Percentiles rank a stretch among this genome's conserved stretches.
Conservation (phyloP, 2,329 filamentous ascomycete genomes). For the Emergomyces orientalis region DNA sequence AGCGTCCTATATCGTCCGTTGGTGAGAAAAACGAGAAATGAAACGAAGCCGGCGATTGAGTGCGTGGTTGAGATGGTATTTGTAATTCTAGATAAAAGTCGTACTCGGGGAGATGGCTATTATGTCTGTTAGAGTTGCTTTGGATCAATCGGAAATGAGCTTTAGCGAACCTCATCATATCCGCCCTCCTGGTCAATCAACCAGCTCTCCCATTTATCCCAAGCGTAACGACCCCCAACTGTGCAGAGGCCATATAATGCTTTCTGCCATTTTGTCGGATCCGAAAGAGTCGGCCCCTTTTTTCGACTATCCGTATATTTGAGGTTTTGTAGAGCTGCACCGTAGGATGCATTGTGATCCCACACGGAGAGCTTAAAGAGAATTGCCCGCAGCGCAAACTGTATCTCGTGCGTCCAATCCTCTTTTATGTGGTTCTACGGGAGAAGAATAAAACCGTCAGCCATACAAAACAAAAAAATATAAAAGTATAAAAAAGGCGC, state of each 20-base stretch:
- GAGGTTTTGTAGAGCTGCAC: conserved; percentile 83
- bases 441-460: conserved; percentile 8
- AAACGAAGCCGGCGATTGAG: conserved; percentile 69
- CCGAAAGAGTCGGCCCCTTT: conserved; percentile 50
- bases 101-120: conserved; percentile 42
- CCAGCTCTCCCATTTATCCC: conserved; percentile 87
- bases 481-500: neutral
- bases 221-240: conserved; percentile 78
- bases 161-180: conserved; percentile 47
- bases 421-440: conserved; percentile 57
- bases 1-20: conserved; percentile 88
- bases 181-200: conserved; percentile 67
- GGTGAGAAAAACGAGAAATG: conserved; percentile 82
- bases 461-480: neutral
- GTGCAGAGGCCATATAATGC: conserved; percentile 72
- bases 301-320: conserved; percentile 77
- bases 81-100: conserved; percentile 58
- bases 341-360: conserved; percentile 94
- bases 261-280: conserved; percentile 78
- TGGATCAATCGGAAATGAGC: neutral
- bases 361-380: conserved; percentile 94
- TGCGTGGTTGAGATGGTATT: conserved; percentile 62
- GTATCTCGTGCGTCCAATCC: conserved; percentile 80
- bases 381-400: conserved; percentile 63
- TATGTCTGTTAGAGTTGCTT: conserved; percentile 13